Evolutionary conservation across 352 stramenopile species (phyloP).

Genomic region (Globisporangium emineosum): DNA sequence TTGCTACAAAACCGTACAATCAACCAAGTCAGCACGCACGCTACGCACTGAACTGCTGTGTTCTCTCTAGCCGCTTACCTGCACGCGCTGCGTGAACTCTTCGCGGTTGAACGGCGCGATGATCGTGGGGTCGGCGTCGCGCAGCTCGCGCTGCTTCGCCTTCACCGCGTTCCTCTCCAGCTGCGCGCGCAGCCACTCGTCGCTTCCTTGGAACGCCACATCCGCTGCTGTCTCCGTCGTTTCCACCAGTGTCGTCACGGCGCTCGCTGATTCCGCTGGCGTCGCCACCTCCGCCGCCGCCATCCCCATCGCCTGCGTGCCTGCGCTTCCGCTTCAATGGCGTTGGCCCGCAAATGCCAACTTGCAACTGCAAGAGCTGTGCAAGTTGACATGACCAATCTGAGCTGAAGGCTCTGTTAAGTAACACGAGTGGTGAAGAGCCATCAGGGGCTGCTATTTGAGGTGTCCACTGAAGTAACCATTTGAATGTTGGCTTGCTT

Average conservation of each 20-base stretch:
- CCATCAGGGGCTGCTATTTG: no score
- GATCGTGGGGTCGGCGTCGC: slow-evolving; percentile 25
- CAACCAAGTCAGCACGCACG: not conserved
- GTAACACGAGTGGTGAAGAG: no score
- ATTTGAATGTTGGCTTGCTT: not conserved
- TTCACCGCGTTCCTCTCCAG: slow-evolving; percentile 38
- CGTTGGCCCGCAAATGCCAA: not conserved
- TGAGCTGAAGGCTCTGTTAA: no score
- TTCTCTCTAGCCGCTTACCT: slow-evolving; percentile 20
- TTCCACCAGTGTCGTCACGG: slow-evolving; percentile 7
- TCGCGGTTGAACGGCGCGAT: slow-evolving; percentile 57
- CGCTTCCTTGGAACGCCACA: slow-evolving; percentile 38
- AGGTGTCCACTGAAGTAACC: no score
- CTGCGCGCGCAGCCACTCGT: slow-evolving; percentile 54
- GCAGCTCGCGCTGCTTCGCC: slow-evolving; percentile 26
- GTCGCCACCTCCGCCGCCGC: not conserved
- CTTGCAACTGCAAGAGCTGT: not conserved
- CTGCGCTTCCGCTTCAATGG: not conserved
- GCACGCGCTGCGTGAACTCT: slow-evolving; percentile 54
- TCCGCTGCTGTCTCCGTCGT: not conserved
- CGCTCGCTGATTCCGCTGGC: not conserved
- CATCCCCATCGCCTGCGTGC: slow-evolving; percentile 1
- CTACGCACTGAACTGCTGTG: not conserved
- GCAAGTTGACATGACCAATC: no score
- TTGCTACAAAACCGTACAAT: slow-evolving; percentile 23